These are phyloP conservation scores for Diacronema lutheri DNA, from an alignment of 78 protist genomes.

Conservation along the genomic window DNA sequence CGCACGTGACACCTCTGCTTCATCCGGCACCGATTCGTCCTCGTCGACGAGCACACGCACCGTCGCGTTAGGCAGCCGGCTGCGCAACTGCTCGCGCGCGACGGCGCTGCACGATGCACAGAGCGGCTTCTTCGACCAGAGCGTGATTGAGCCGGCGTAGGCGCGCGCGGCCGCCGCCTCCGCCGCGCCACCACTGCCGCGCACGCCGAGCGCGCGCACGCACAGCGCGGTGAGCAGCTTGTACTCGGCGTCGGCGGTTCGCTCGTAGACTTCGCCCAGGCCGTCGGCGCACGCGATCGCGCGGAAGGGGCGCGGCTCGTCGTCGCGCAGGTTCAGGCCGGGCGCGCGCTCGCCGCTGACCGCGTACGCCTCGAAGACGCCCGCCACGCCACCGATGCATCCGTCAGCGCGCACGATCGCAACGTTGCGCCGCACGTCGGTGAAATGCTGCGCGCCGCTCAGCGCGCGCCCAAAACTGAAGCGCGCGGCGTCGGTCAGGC, in stretches of 20 bases:
- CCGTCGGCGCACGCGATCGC: not conserved
- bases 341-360: not conserved
- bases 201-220: not conserved
- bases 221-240: not conserved
- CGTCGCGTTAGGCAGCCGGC: too few relatives aligned
- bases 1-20: too few relatives aligned
- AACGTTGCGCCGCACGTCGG: constrained; percentile 12
- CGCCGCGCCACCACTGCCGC: not conserved
- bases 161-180: not conserved
- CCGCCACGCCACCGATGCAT: too few relatives aligned
- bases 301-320: not conserved
- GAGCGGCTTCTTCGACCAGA: not conserved
- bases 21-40: too few relatives aligned
- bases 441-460: constrained; percentile 6
- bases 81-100: not conserved
- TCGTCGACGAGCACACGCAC: too few relatives aligned
- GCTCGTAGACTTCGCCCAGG: not conserved
- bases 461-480: not conserved
- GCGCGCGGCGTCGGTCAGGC: not conserved
- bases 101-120: not conserved
- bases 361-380: not conserved
- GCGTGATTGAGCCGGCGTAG: not conserved
- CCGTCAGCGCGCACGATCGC: not conserved
- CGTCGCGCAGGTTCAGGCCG: not conserved
- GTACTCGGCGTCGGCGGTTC: not conserved